Evolutionary conservation across 2,329 filamentous ascomycete species (phyloP).

Genomic region (Alternaria atra): DNA sequence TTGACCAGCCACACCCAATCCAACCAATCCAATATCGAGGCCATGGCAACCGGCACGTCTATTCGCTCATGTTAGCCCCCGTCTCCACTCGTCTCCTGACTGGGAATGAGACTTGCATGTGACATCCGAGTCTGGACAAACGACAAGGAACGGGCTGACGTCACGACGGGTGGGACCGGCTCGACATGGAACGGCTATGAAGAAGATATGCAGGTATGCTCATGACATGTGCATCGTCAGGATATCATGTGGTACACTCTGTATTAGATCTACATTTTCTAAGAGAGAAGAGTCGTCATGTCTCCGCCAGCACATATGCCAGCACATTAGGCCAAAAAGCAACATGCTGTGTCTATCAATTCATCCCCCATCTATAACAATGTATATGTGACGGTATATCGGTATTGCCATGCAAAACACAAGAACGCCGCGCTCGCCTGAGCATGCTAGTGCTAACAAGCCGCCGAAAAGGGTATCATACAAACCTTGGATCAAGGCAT

Average conservation of each 20-base stretch:
- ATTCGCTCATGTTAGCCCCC: constrained; percentile 5
- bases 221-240: not conserved
- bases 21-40: constrained; percentile 1
- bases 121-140: constrained; percentile 3
- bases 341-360: not conserved
- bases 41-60: not conserved
- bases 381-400: not conserved
- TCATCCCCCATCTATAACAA: constrained; percentile 7
- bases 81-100: constrained; percentile 1
- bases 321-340: not conserved
- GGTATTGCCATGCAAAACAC: constrained; percentile 6
- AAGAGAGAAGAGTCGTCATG: constrained; percentile 17
- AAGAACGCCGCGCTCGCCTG: constrained; percentile 13
- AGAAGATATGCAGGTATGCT: not conserved
- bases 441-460: constrained; percentile 11
- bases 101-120: constrained; percentile 3
- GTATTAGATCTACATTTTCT: not conserved
- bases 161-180: constrained; percentile 6
- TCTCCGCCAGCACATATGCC: not conserved
- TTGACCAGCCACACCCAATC: not conserved
- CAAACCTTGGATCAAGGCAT: not conserved
- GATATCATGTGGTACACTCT: not conserved
- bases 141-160: constrained; percentile 5
- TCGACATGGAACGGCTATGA: not conserved
- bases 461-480: constrained; percentile 14